Evolutionary conservation across 768 basidiomycete genomes (phyloP), one percentile per base, ranked within the genome.

Genomic region (Phanerochaete carnosa): DNA sequence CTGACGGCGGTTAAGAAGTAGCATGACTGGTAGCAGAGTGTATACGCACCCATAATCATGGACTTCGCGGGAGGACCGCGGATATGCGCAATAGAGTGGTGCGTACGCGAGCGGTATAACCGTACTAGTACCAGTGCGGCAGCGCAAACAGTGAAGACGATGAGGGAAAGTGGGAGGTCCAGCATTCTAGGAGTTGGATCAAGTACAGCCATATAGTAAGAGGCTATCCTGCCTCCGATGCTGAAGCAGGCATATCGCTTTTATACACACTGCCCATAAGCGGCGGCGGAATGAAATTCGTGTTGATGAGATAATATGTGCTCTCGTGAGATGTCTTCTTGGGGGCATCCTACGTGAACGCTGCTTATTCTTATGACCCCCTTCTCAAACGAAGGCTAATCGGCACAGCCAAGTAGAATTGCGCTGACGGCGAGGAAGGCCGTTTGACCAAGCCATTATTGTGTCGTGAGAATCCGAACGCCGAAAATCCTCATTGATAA

Each of bases 31-130:
- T 8, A 28, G 2, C 22, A 12, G 46, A 51, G 3, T 8, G 25
- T 47, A 30, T 57, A 55, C 26, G 22, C 65, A 65, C 63, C 45
- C 64, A 55, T 7, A 9, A 70, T 51, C 62, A 58, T 63, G 39
- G 58, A 62, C 2, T 62, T 58, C 3, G 57, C 37, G 7, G 62
- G 50, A 0, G 69, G 69, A 19, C 69, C 67, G 30, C 66, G 57
- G 23, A 70, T 55, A 50, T 64, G 65, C 45, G 57, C 55, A 39
- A 69, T 53, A 7, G 47, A 35, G 19, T 61, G 51, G n/a, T 59
- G 59, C 4, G 60, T 57, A n/a, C 59, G 4, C 32, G 43, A 32
- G 29, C 28, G 46, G 53, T 64, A 65, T 8, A 46, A 55, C 23
- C 59, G 65, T 9, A n/a, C n/a, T n/a, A 66, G 45, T 4, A 37